Conservation (phyloP, 306 rosid species). For the Acacia confusa region DNA sequence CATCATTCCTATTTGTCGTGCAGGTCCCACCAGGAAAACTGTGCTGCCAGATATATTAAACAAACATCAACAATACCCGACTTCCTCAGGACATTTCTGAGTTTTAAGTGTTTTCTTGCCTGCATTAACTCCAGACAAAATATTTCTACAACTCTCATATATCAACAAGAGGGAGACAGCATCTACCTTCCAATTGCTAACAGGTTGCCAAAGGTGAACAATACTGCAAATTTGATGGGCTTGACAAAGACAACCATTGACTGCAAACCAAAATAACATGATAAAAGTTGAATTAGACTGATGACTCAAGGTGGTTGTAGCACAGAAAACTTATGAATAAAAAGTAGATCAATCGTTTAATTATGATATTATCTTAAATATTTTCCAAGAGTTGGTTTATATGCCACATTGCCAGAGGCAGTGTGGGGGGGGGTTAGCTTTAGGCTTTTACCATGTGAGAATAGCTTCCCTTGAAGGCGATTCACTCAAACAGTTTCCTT, state of each 20-base stretch:
- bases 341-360: neutral
- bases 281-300: conserved; percentile 23
- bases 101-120: conserved; percentile 1
- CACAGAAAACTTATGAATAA: neutral
- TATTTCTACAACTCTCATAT: conserved; percentile 15
- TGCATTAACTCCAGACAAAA: neutral
- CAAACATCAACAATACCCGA: conserved; percentile 18
- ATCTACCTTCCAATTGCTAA: conserved; percentile 95
- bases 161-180: conserved; percentile 23
- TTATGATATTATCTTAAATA: neutral
- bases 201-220: conserved; percentile 88
- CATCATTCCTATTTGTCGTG: conserved; percentile 78
- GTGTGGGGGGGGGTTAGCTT: too few species aligned
- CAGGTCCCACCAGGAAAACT: conserved; percentile 86
- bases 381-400: neutral
- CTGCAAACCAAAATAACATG: conserved; percentile 58
- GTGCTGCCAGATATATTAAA: conserved; percentile 74
- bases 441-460: neutral
- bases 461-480: neutral
- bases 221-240: conserved; percentile 80
- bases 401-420: too few species aligned
- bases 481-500: neutral
- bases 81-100: neutral
- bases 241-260: conserved; percentile 76
- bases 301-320: conserved; percentile 9